Evolutionary conservation across 164 flowering plant genomes (phyloP), one percentile per base, ranked within the genome.

Genomic region (Chimonanthus praecox): DNA sequence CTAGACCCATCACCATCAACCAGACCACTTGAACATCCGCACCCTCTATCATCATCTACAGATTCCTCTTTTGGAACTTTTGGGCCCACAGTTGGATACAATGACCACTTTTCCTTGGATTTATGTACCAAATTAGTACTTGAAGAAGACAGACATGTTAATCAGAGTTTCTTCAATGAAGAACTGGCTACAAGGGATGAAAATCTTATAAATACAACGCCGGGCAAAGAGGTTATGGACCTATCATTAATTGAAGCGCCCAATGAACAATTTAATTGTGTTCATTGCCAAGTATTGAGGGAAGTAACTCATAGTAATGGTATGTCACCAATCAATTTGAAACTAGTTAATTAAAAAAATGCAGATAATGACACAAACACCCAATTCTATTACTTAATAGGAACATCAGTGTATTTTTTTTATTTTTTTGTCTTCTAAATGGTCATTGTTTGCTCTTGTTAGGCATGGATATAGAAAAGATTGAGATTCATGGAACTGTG

Each of bases 401-500:
- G 33, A 33, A 33, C 33, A 33, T 33, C 33, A 33, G 33, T 33
- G 33, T 33, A 33, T 33, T 33, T 33, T 33, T 33, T 33, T 33
- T 33, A 1, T 33, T 33, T 33, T 33, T 33, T 33, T 33, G 33
- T 33, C 33, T 33, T 33, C 2, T 33, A 33, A 33, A 33, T 33
- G 33, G 33, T 33, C 1, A 33, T 33, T 33, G 45, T 0, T 20
- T 33, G 21, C 0, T 33, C 20, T 21, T 10, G 45, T 20, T 60
- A 89, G 88, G 87, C 13, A 70, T 15, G 6, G 50, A 69, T 43
- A 73, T 76, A 3, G 73, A 76, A 18, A 88, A 78, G 73, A 87
- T 89, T 44, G 89, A 86, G 78, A 76, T 89, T 68, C 88, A 87
- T 79, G 94, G 94, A 63, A 80, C 81, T 72, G 68, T 85, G 6